Percentiles rank a stretch among this genome's conserved stretches.
Evolutionary conservation across 202 grass and related monocot genomes (phyloP).

Genomic region (Bolboschoenoplectus hybrid): DNA sequence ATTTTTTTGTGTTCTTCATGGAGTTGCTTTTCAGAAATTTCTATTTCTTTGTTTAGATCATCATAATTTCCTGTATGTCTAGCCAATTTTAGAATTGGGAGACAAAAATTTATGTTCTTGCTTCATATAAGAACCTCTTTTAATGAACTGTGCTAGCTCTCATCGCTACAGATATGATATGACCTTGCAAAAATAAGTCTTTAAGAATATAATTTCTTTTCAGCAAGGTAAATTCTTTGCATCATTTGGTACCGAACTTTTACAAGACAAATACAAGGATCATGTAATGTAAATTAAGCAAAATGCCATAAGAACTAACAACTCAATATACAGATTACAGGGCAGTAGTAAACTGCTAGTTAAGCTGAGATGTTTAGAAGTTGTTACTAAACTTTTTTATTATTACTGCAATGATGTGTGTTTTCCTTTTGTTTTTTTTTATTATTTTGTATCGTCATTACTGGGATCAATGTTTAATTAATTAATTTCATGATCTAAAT

Average conservation of each 20-base stretch:
- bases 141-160: no score
- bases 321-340: background rate
- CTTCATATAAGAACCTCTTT: no score
- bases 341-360: background rate
- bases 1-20: background rate
- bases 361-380: background rate
- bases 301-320: background rate
- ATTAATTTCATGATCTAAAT: background rate
- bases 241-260: background rate
- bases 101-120: no score
- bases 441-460: background rate
- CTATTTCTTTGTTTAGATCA: background rate
- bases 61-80: background rate
- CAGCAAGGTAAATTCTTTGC: background rate
- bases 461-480: background rate
- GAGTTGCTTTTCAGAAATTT: background rate
- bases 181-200: no score
- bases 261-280: background rate
- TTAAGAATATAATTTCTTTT: background rate
- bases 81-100: background rate
- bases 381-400: background rate
- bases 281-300: no score
- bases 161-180: no score
- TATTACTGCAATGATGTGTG: background rate
- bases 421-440: background rate